A percentile compares a stretch with the other conserved stretches of the same genome.
Conservation (phyloP, 352 stramenopile species). For the Globisporangium uncinulatum region DNA sequence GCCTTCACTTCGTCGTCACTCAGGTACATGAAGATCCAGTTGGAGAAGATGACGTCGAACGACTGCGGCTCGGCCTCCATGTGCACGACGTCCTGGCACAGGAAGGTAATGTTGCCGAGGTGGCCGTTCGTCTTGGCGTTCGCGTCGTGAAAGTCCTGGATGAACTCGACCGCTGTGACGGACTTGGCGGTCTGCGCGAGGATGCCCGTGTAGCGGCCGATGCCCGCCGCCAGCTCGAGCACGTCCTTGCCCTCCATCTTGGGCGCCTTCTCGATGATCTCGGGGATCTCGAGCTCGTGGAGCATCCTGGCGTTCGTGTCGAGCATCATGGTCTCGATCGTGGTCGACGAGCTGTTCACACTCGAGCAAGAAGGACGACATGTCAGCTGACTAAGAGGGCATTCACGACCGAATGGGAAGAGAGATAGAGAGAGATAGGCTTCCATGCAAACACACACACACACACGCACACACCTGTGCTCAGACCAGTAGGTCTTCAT, state of each 20-base stretch:
- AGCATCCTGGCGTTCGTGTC: conserved; percentile 74
- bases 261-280: conserved; percentile 71
- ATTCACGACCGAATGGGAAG: neutral
- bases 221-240: conserved; percentile 57
- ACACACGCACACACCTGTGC: conserved; percentile 30
- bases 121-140: conserved; percentile 45
- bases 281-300: conserved; percentile 67
- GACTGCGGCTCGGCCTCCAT: conserved; percentile 48
- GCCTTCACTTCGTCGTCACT: conserved; percentile 45
- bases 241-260: conserved; percentile 54
- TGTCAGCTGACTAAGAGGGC: neutral
- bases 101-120: conserved; percentile 52
- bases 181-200: conserved; percentile 40
- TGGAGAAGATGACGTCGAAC: conserved; percentile 69
- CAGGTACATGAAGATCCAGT: conserved; percentile 79
- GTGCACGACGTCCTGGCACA: conserved; percentile 64
- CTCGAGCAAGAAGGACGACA: neutral
- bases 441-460: neutral
- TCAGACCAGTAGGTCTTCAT: conserved; percentile 85
- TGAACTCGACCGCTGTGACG: conserved; percentile 71
- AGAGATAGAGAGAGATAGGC: neutral
- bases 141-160: conserved; percentile 69
- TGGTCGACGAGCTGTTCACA: conserved; percentile 20
- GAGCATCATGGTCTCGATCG: conserved; percentile 83
- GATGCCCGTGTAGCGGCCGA: conserved; percentile 61